Evolutionary conservation across 257 asterid genomes (phyloP).

Genomic region (Jacaranda copaia): DNA sequence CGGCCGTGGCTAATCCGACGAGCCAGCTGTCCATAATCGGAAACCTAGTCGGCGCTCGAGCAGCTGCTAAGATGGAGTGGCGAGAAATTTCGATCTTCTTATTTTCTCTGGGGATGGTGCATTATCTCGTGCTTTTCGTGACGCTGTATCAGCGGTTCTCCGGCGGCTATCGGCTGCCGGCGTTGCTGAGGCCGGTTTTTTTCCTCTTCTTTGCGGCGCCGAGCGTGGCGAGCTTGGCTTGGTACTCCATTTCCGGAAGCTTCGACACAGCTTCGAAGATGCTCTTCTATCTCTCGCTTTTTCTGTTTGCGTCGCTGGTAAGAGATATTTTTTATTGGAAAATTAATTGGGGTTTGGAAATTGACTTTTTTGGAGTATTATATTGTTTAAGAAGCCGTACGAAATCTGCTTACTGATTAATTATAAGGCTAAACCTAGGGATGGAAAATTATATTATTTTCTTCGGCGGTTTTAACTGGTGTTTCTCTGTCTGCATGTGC

Average conservation of each 20-base stretch:
- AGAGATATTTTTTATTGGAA: slow-evolving; percentile 3
- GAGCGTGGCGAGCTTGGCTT: slow-evolving; percentile 73
- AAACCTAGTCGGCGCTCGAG: slow-evolving; percentile 70
- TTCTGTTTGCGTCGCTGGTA: slow-evolving; percentile 71
- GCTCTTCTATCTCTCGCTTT: slow-evolving; percentile 74
- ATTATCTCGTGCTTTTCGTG: slow-evolving; percentile 72
- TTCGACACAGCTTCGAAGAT: slow-evolving; percentile 67
- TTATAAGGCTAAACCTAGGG: background rate
- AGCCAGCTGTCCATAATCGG: slow-evolving; percentile 72
- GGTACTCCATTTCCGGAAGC: slow-evolving; percentile 68
- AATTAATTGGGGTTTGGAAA: background rate
- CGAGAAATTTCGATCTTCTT: slow-evolving; percentile 50
- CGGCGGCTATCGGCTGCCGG: slow-evolving; percentile 62
- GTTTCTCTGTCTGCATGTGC: slow-evolving; percentile 22
- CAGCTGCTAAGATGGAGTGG: slow-evolving; percentile 82
- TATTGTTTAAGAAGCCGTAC: slow-evolving; percentile 35
- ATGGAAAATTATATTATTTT: background rate
- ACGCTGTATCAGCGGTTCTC: slow-evolving; percentile 68
- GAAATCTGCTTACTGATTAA: slow-evolving; percentile 28
- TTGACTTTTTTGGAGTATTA: background rate
- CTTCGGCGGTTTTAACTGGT: background rate
- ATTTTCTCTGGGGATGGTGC: slow-evolving; percentile 72
- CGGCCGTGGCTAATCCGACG: slow-evolving; percentile 71
- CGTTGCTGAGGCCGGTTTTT: slow-evolving; percentile 62
- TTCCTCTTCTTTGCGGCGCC: slow-evolving; percentile 72